phyloP scores from a whole-genome alignment of 2,329 filamentous ascomycete species.

The Hawksworthiomyces lignivorus region DNA sequence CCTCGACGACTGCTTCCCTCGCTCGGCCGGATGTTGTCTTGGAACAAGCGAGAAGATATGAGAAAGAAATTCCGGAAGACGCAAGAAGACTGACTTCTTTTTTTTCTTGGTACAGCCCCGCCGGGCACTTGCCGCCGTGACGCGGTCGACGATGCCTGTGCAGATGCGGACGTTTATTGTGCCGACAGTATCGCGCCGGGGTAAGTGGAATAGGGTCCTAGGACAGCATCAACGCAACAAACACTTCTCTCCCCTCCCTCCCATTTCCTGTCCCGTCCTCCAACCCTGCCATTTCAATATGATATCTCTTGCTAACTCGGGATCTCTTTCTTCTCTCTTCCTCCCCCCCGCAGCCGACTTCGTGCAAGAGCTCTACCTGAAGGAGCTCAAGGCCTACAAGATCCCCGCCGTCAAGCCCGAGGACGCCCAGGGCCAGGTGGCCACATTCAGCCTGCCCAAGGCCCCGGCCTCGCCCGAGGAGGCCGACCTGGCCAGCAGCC shows the following conservation, averaged over 20 bases:
- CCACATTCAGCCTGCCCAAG: constrained; percentile 75
- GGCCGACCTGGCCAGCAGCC: constrained; percentile 79
- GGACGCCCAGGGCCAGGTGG: constrained; percentile 85
- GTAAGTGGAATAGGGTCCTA: no score
- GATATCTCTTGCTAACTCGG: no score
- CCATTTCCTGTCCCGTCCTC: no score
- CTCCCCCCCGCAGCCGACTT: constrained; percentile 65
- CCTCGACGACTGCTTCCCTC: no score
- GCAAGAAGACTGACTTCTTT: no score
- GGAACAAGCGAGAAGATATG: no score
- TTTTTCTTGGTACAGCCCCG: constrained; percentile 30
- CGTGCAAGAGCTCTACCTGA: constrained; percentile 95
- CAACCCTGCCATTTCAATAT: no score
- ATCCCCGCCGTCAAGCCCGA: constrained; percentile 70
- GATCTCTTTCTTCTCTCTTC: not conserved
- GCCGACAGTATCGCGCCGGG: constrained; percentile 53
- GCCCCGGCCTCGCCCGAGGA: constrained; percentile 87
- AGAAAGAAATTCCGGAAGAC: no score
- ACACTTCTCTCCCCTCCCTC: no score
- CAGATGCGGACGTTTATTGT: constrained; percentile 41
- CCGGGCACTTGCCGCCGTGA: constrained; percentile 38
- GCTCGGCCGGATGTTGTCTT: constrained; percentile 9
- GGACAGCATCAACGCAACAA: no score
- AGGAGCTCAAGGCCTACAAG: constrained; percentile 95
- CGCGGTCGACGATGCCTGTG: constrained; percentile 30